Percentiles rank a stretch among this genome's conserved stretches.
phyloP scores from a whole-genome alignment of 768 basidiomycete species.

The Gloeopeniophorella convolvens region DNA sequence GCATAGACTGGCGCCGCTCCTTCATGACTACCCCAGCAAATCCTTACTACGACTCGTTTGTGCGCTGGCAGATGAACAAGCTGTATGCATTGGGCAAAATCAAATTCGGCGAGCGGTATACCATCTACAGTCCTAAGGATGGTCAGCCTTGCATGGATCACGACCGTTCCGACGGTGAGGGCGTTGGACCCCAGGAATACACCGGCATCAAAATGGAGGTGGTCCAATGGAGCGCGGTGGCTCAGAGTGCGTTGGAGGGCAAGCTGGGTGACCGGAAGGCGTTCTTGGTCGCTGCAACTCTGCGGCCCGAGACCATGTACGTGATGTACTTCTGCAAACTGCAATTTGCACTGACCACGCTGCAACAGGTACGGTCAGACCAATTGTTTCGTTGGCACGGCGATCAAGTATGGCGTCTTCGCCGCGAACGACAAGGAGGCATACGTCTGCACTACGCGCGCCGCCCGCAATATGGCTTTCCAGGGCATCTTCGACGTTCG shows the following conservation, averaged over 20 bases:
- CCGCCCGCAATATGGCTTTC: slow-evolving; percentile 97
- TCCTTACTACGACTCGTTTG: slow-evolving; percentile 95
- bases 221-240: slow-evolving; percentile 69
- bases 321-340: slow-evolving; percentile 23
- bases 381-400: slow-evolving; percentile 91
- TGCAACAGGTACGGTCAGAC: slow-evolving; percentile 89
- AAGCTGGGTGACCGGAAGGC: slow-evolving; percentile 77
- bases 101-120: slow-evolving; percentile 97
- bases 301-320: slow-evolving; percentile 95
- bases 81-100: slow-evolving; percentile 82
- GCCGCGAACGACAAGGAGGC: slow-evolving; percentile 82
- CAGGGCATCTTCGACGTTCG: slow-evolving; percentile 74
- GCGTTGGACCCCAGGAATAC: slow-evolving; percentile 92
- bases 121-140: slow-evolving; percentile 97
- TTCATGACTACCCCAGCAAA: slow-evolving; percentile 95
- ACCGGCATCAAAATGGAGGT: slow-evolving; percentile 94
- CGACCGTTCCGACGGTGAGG: slow-evolving; percentile 93
- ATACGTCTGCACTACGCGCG: slow-evolving; percentile 81
- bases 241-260: slow-evolving; percentile 53
- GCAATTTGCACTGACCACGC: neutral
- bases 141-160: slow-evolving; percentile 99
- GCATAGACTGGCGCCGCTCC: slow-evolving; percentile 94
- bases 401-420: slow-evolving; percentile 89
- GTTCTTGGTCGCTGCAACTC: slow-evolving; percentile 90
- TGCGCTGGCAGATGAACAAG: slow-evolving; percentile 97